A percentile compares a stretch with the other conserved stretches of the same genome.
phyloP scores from a whole-genome alignment of 768 basidiomycete genomes.

The Tylopilus rubrobrunneus region DNA sequence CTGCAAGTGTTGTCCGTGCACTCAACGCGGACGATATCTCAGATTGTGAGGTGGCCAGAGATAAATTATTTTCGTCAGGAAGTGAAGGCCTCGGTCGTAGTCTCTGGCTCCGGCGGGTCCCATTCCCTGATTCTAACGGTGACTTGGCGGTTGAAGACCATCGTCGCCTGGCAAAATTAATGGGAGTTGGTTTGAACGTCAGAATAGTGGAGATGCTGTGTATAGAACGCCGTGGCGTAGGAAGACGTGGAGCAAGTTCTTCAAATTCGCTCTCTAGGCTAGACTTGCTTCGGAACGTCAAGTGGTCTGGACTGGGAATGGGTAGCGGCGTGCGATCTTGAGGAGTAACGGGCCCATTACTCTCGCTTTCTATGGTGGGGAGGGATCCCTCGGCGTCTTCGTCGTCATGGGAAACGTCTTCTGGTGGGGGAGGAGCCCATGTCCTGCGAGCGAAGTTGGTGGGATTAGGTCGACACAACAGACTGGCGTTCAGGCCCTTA shows the following conservation, averaged over 20 bases:
- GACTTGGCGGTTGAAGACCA: constrained; percentile 47
- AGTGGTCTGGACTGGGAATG: constrained; percentile 32
- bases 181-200: constrained; percentile 60
- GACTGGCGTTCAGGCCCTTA: constrained; percentile 38
- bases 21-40: constrained; percentile 27
- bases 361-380: constrained; percentile 44
- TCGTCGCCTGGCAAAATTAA: constrained; percentile 57
- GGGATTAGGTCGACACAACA: constrained; percentile 59
- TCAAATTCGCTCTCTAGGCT: constrained; percentile 18
- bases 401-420: constrained; percentile 34
- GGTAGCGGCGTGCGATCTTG: constrained; percentile 47
- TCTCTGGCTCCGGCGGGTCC: constrained; percentile 34
- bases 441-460: constrained; percentile 54
- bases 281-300: constrained; percentile 20
- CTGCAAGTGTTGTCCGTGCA: constrained; percentile 29
- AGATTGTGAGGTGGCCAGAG: constrained; percentile 22
- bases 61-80: constrained; percentile 31
- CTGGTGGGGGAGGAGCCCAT: constrained; percentile 44
- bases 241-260: constrained; percentile 20
- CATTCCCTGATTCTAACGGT: constrained; percentile 31
- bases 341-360: constrained; percentile 51
- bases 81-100: constrained; percentile 30
- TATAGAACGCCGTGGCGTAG: constrained; percentile 21
- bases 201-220: constrained; percentile 37
- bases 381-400: constrained; percentile 31